Base-by-base conservation (phyloP, 176 grass and related monocot genomes). In the Bonia amplexicaulis region DNA sequence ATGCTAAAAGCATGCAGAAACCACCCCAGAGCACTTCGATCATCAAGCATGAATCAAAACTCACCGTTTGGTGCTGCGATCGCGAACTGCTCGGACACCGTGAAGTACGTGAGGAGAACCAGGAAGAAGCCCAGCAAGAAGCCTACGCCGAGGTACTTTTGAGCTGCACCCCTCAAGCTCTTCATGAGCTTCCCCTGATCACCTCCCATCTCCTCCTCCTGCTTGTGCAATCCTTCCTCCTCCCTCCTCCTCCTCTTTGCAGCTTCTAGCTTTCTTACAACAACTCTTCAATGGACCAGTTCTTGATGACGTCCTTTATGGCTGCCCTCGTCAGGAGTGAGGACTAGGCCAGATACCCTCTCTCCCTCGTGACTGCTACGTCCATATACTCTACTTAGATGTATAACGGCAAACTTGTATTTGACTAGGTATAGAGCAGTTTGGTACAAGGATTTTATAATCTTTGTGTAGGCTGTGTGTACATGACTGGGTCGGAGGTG, bases 51-150 rank as follows among this genome's bases (percentile, higher is more conserved):
- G 68, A 12, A 41, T 3, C 13, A 19, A 29, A 59, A 4, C 84
- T 79, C 80, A 94, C 93, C 93, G 86, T 94, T 94, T 52, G 90
- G 90, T 2, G 90, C 87, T 6, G 85, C 71, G 84, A 94, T 93
- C 17, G 89, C 37, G 70, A 93, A 93, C 85, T 89, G 91, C 79
- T 93, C 89, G 69, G 88, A 93, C 55, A 87, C 37, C 14, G 94
- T 84, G 91, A 93, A 93, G 88, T 96, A 96, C 0, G 91, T 88
- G 61, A 93, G 86, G 16, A 93, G 82, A 9, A 96, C 91, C 35
- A 93, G 80, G 90, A 93, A 96, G 91, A 92, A 96, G 25, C 94
- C 94, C 12, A 96, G 86, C 68, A 96, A 23, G 77, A 96, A 96
- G 0, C 79, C 89, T 0, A 86, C 71, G 59, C 94, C 89, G 67